Conservation (phyloP, 2,329 filamentous ascomycete species). For the Ophiosphaerella korrae region DNA sequence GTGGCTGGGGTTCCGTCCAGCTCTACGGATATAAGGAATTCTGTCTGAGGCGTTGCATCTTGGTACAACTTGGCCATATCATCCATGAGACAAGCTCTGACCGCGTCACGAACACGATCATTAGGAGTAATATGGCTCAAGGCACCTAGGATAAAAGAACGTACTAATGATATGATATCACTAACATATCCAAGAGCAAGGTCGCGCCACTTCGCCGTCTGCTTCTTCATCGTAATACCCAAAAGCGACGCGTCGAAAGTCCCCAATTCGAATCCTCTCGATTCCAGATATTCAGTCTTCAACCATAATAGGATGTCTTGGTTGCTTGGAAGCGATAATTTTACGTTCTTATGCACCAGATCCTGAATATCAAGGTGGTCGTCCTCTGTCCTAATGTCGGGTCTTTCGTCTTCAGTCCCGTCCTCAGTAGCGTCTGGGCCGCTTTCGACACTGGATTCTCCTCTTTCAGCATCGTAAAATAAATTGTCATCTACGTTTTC, state of each 20-base stretch:
- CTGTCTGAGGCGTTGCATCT: constrained; percentile 54
- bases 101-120: background rate
- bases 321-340: no score
- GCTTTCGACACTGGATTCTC: no score
- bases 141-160: constrained; percentile 54
- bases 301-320: no score
- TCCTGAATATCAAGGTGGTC: no score
- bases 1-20: constrained; percentile 54
- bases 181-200: constrained; percentile 58
- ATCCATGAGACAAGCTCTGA: constrained; percentile 45
- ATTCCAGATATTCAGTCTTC: no score
- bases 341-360: no score
- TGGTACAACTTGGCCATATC: constrained; percentile 55
- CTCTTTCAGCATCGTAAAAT: no score
- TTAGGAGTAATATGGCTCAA: background rate
- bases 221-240: constrained; percentile 57
- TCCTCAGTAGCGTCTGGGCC: no score
- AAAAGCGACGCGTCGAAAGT: constrained; percentile 54
- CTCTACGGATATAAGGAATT: constrained; percentile 61
- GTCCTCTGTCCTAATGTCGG: no score
- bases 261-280: constrained; percentile 63
- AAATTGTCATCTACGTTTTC: no score
- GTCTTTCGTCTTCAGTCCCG: no score
- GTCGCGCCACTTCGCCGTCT: constrained; percentile 59
- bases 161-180: constrained; percentile 57